Base-by-base conservation (phyloP, 352 stramenopile genomes). In the Albugo laibachii region DNA sequence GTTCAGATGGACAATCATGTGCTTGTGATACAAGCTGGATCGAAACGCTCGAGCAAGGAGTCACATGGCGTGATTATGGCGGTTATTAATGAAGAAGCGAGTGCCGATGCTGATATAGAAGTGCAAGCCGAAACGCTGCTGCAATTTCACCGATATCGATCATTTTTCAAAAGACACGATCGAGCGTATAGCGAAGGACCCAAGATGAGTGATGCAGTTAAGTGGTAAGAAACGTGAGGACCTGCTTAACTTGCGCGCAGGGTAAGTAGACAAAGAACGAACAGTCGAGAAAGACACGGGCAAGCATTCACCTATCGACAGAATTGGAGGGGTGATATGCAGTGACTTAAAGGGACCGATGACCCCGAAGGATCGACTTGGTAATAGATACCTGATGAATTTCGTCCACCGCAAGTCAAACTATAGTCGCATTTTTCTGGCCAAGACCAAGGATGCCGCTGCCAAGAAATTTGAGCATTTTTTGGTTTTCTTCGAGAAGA, bases 161-260 rank as follows among this genome's bases (percentile, higher is more conserved):
- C 50, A 56, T 24, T 14, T 51, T 0, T n/a, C 36, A 1, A 50
- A 41, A 20, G 50, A 56, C 44, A 51, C 50, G 1, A 46, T 56
- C 2, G 44, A 52, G 19, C 15, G 44, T 1, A n/a, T 55, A 6
- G 49, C 49, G 2, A 20, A 15, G 4, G 27, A 42, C 2, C 43
- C 41, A 6, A n/a, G 2, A 5, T 45, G 5, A 13, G 41, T 43
- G 1, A 50, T 56, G 12, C 15, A 45, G 12, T 40, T 56, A 2
- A 51, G 44, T 15, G 45, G 42, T 36, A 24, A 13, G 11, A 12
- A 18, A 15, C 36, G 50, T 19, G 12, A 35, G 19, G n/a, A 13
- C n/a, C 2, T 49, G 50, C 14, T 5, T 37, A 1, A 13, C 50
- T 4, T 56, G 27, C 36, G 24, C 11, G 19, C 44, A 51, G 36